Base-by-base conservation (phyloP, 129 eudicot species). In the Lactuca sativa region DNA sequence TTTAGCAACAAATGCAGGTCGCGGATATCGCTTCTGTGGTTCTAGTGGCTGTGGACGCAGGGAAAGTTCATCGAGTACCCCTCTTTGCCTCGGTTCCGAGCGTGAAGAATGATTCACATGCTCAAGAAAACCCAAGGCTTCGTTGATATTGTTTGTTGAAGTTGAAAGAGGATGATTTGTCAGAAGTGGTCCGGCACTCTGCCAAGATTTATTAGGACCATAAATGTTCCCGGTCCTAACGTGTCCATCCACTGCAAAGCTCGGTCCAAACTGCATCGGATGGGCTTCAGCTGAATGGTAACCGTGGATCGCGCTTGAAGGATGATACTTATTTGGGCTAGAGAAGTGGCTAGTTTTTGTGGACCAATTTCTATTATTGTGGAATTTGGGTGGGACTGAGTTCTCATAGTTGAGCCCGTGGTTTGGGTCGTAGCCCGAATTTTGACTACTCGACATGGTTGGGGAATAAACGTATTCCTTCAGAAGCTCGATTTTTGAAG, bases 11-110 rank as follows among this genome's bases (percentile, higher is more conserved):
- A 66, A 75, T 6, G 34, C 79, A 9, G 79, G 79, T 3, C 74
- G 41, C 7, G 79, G 73, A 5, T 75, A 75, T 58, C 79, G 79
- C 16, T 43, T 66, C 3, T 66, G 79, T 48, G 79, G 68, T 37
- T 75, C 79, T 21, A 57, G 15, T 9, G 79, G 79, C 48, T 66
- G 74, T 47, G 79, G 67, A 33, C 79, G 79, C 1, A 67, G 66
- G 6, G 79, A 66, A 43, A 66, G 37, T 17, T 66, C 68, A 47
- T 75, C 74, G 10, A 75, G 79, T 32, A 75, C 68, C 15, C 79
- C 79, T 58, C 79, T 75, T 34, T 62, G 66, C 73, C 79, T 58
- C 1, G 79, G 73, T 61, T 75, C 79, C 3, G 73, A 60, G 7
- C 62, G 79, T 33, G 74, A 73, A 37, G 79, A 48, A 47, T 66